Percentiles rank a stretch among this genome's conserved stretches.
Evolutionary conservation across 495 filamentous ascomycete genomes (phyloP).

Genomic region (Xylaria cubensis): DNA sequence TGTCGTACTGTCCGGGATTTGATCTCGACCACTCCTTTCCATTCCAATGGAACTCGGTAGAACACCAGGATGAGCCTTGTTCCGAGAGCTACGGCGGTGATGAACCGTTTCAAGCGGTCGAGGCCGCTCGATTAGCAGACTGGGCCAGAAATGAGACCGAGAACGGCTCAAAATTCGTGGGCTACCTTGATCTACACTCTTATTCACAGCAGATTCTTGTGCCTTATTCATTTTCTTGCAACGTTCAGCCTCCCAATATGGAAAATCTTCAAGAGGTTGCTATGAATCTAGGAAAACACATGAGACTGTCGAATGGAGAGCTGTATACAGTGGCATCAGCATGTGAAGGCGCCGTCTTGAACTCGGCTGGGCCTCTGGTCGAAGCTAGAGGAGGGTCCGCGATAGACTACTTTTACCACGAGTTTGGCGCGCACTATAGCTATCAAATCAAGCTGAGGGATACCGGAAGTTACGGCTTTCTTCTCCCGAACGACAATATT

Average conservation of each 20-base stretch:
- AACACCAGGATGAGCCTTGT: slow-evolving; percentile 78
- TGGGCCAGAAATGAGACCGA: slow-evolving; percentile 88
- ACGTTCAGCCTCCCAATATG: slow-evolving; percentile 75
- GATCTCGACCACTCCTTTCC: slow-evolving; percentile 88
- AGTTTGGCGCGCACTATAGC: slow-evolving; percentile 78
- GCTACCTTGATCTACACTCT: slow-evolving; percentile 89
- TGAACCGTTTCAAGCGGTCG: slow-evolving; percentile 80
- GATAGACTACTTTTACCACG: slow-evolving; percentile 96
- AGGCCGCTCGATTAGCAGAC: slow-evolving; percentile 75
- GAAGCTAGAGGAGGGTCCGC: slow-evolving; percentile 82
- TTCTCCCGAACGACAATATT: slow-evolving; percentile 87
- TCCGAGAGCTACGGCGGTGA: slow-evolving; percentile 90
- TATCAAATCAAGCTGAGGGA: slow-evolving; percentile 97
- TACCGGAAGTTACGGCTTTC: slow-evolving; percentile 92
- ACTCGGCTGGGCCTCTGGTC: slow-evolving; percentile 46
- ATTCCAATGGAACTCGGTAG: slow-evolving; percentile 79
- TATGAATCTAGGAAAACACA: slow-evolving; percentile 87
- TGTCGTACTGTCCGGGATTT: slow-evolving; percentile 83
- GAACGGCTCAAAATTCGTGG: slow-evolving; percentile 75
- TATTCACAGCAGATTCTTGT: slow-evolving; percentile 96
- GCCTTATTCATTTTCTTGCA: slow-evolving; percentile 88
- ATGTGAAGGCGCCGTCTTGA: slow-evolving; percentile 77
- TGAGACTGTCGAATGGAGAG: slow-evolving; percentile 76
- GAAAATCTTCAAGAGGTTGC: slow-evolving; percentile 93
- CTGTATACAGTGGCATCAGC: slow-evolving; percentile 82